Evolutionary conservation across 768 basidiomycete genomes (phyloP).

Genomic region (Trichaptum fuscoviolaceum): DNA sequence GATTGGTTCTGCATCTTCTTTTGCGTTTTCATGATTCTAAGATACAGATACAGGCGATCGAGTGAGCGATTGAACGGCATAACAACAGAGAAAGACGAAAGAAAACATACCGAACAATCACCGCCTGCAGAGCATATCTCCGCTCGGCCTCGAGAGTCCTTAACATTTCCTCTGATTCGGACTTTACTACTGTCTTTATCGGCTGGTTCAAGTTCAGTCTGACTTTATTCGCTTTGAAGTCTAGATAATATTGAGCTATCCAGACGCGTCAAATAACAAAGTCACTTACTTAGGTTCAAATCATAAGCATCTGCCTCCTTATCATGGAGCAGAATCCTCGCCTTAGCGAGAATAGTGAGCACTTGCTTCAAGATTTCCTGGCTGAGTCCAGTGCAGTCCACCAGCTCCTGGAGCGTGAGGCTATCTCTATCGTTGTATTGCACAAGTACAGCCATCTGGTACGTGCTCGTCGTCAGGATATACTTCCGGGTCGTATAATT

Average conservation of each 20-base stretch:
- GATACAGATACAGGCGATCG: slow-evolving; percentile 9
- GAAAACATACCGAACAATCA: slow-evolving; percentile 65
- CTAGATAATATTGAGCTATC: slow-evolving; percentile 33
- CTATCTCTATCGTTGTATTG: slow-evolving; percentile 93
- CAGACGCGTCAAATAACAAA: not conserved
- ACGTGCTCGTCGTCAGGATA: slow-evolving; percentile 91
- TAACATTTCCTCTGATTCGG: slow-evolving; percentile 81
- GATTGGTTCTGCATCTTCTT: slow-evolving; percentile 94
- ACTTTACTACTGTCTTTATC: slow-evolving; percentile 92
- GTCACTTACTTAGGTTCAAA: slow-evolving; percentile 66
- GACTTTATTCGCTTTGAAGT: slow-evolving; percentile 91
- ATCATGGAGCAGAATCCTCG: slow-evolving; percentile 84
- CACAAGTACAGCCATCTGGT: slow-evolving; percentile 90
- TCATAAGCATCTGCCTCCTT: slow-evolving; percentile 80
- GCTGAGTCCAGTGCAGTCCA: slow-evolving; percentile 70
- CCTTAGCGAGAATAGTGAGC: slow-evolving; percentile 66
- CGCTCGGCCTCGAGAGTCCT: slow-evolving; percentile 96
- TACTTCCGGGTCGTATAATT: slow-evolving; percentile 93
- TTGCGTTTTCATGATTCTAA: slow-evolving; percentile 89
- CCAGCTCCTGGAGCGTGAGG: slow-evolving; percentile 74
- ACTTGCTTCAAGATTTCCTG: slow-evolving; percentile 76
- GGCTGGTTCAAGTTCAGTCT: slow-evolving; percentile 87
- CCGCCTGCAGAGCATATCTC: slow-evolving; percentile 93
- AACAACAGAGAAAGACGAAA: not conserved
- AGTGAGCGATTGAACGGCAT: too few relatives aligned